Base-by-base conservation (phyloP, 768 basidiomycete genomes). In the Podaxis sp. region DNA sequence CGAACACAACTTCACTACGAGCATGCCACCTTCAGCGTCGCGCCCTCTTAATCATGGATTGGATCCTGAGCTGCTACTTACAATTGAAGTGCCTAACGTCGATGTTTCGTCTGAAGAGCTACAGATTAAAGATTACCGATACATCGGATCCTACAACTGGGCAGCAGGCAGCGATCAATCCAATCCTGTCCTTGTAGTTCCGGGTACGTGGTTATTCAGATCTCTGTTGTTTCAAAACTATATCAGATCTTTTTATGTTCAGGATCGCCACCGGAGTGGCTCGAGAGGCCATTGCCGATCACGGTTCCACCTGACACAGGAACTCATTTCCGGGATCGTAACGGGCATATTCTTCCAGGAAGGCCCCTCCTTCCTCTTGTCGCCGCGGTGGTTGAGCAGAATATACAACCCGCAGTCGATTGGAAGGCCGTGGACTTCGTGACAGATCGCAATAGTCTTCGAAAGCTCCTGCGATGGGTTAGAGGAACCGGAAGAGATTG, bases 251-350 rank as follows among this genome's bases (percentile, higher is more conserved):
- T 25, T 38, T 51, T 2, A 52, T n/a, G 22, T 19, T 8, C 62
- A 90, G 87, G 87, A 0, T 85, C 82, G 0, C 88, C 89, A 0
- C 79, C 81, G 24, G 71, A 80, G 59, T 90, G 88, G 89, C 76
- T 71, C 4, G 76, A 82, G 62, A 74, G 74, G 27, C 58, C 73
- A 0, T 68, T 78, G 4, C 87, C 89, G 1, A 83, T 79, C 65
- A 77, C 70, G 4, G 84, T 91, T 7, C 76, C 79, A 2, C 77
- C 75, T 9, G 90, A 91, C 67, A 72, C 69, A 4, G 86, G 85
- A 0, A 33, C 75, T 9, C 70, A 74, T 37, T 82, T 81, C 65
- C 70, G 80, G n/a, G 85, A 92, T 71, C 87, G 87, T 62, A 85
- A 90, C 71, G 81, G 78, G 19, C 80, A 76, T 65, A 71, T 77